These are phyloP conservation scores for Capronia coronata DNA, from an alignment of 2,329 filamentous ascomycete species.

Conservation along the genomic window DNA sequence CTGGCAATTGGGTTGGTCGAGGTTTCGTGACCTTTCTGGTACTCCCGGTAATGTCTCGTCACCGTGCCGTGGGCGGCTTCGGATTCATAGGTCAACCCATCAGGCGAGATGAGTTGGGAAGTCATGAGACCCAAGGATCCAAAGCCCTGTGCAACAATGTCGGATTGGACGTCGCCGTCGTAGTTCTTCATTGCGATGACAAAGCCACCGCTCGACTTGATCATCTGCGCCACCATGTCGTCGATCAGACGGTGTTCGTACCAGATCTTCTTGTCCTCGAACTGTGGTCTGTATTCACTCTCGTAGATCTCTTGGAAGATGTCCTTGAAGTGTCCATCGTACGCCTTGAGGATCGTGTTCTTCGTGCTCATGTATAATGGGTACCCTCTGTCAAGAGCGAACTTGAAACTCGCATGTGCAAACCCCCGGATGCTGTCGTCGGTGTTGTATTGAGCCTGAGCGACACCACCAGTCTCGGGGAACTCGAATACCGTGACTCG, in stretches of 20 bases:
- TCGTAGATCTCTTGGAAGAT: slow-evolving; percentile 98
- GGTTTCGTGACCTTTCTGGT: slow-evolving; percentile 95
- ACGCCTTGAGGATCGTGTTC: slow-evolving; percentile 99
- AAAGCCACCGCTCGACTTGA: slow-evolving; percentile 95
- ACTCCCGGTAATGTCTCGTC: slow-evolving; percentile 95
- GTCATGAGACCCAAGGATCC: slow-evolving; percentile 98
- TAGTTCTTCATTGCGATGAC: slow-evolving; percentile 99
- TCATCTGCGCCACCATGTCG: slow-evolving; percentile 99
- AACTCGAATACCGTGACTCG: slow-evolving; percentile 88
- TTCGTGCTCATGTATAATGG: slow-evolving; percentile 99
- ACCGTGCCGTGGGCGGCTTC: slow-evolving; percentile 98
- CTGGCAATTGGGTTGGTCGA: slow-evolving; percentile 98
- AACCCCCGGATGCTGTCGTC: slow-evolving; percentile 92
- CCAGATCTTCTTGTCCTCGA: slow-evolving; percentile 91
- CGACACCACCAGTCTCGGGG: slow-evolving; percentile 75
- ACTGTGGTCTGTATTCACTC: slow-evolving; percentile 73
- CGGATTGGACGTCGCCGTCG: slow-evolving; percentile 97
- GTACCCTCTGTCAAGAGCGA: slow-evolving; percentile 76
- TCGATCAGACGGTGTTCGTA: slow-evolving; percentile 99
- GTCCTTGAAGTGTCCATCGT: slow-evolving; percentile 98
- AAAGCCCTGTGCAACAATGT: slow-evolving; percentile 96
- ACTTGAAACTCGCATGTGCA: slow-evolving; percentile 93
- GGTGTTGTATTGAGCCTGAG: slow-evolving; percentile 97
- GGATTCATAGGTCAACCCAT: slow-evolving; percentile 94
- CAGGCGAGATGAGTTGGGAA: slow-evolving; percentile 90